Percentiles rank a stretch among this genome's conserved stretches.
These are phyloP conservation scores for Phytophthora brassicae DNA, from an alignment of 352 stramenopile species.

Conservation along the genomic window DNA sequence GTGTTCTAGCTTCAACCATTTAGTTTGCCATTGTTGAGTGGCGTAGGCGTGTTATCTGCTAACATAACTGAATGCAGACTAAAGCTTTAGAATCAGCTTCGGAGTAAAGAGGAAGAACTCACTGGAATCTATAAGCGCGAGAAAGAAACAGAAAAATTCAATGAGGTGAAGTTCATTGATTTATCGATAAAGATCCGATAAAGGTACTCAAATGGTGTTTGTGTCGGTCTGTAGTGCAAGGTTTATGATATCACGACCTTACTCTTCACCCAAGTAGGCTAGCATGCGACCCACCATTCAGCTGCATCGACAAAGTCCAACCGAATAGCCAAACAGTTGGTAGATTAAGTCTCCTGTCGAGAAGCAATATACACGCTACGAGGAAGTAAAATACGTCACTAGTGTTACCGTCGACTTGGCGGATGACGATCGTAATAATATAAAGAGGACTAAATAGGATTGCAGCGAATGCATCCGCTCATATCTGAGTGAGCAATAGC, in stretches of 20 bases:
- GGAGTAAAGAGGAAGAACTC: conserved; percentile 24
- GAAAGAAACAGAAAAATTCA: conserved; percentile 7
- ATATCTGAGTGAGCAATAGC: conserved; percentile 3
- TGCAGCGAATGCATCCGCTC: conserved; percentile 2
- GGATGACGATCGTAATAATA: conserved; percentile 17
- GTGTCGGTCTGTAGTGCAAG: too few relatives aligned
- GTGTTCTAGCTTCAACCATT: conserved; percentile 11
- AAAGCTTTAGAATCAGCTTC: conserved; percentile 12
- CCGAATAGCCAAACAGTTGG: conserved; percentile 11
- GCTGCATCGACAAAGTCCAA: too few relatives aligned
- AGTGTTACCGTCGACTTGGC: conserved; percentile 12
- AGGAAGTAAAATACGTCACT: conserved; percentile 12
- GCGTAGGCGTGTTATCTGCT: too few relatives aligned
- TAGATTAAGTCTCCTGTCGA: conserved; percentile 1
- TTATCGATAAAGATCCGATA: background rate
- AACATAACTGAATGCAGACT: conserved; percentile 7
- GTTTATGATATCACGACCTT: too few relatives aligned
- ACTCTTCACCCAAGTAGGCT: conserved; percentile 7
- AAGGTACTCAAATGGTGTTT: background rate
- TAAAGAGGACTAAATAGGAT: conserved; percentile 26
- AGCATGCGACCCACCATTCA: conserved; percentile 9
- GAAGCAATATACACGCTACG: conserved; percentile 15
- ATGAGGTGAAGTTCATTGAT: conserved; percentile 6
- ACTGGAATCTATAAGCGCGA: conserved; percentile 19
- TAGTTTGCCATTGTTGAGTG: too few relatives aligned